phyloP scores from a whole-genome alignment of 148 eudicot species.

The Talinum fruticosum region DNA sequence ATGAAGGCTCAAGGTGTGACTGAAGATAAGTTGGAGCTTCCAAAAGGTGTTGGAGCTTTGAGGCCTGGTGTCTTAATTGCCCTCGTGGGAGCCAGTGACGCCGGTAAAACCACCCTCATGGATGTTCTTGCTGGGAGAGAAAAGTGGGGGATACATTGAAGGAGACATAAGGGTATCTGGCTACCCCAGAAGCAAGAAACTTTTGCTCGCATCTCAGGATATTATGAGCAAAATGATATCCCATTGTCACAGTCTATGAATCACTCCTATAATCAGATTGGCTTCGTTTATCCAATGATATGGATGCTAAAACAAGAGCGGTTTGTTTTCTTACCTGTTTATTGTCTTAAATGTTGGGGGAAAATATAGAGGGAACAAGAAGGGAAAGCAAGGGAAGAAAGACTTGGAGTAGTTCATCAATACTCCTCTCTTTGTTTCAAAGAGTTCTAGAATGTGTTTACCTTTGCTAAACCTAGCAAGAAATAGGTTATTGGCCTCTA shows the following conservation, averaged over 20 bases:
- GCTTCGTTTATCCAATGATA: constrained; percentile 64
- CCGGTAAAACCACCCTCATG: constrained; percentile 93
- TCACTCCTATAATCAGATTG: constrained; percentile 75
- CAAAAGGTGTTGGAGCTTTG: constrained; percentile 71
- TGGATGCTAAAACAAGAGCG: constrained; percentile 52
- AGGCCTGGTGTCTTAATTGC: constrained; percentile 90
- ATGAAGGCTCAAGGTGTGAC: constrained; percentile 65
- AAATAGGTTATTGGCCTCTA: too few relatives aligned
- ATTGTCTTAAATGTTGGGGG: background rate
- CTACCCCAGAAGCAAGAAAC: constrained; percentile 77
- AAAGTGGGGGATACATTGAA: constrained; percentile 74
- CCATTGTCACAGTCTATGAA: constrained; percentile 72
- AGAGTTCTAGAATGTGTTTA: too few relatives aligned
- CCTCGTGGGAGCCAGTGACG: constrained; percentile 85
- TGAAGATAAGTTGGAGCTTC: constrained; percentile 57
- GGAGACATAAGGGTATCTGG: constrained; percentile 71
- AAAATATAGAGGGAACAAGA: too few relatives aligned
- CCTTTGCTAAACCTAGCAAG: too few relatives aligned
- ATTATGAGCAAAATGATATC: constrained; percentile 85
- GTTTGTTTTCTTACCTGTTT: constrained; percentile 24
- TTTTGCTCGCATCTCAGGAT: constrained; percentile 74
- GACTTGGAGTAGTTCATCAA: too few relatives aligned
- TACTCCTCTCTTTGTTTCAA: too few relatives aligned
- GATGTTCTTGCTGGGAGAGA: constrained; percentile 81
- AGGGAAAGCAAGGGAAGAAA: too few relatives aligned